A percentile compares a stretch with the other conserved stretches of the same genome.
These are phyloP conservation scores for Dianthus caryophyllus DNA, from an alignment of 148 eudicot species.

Conservation along the genomic window DNA sequence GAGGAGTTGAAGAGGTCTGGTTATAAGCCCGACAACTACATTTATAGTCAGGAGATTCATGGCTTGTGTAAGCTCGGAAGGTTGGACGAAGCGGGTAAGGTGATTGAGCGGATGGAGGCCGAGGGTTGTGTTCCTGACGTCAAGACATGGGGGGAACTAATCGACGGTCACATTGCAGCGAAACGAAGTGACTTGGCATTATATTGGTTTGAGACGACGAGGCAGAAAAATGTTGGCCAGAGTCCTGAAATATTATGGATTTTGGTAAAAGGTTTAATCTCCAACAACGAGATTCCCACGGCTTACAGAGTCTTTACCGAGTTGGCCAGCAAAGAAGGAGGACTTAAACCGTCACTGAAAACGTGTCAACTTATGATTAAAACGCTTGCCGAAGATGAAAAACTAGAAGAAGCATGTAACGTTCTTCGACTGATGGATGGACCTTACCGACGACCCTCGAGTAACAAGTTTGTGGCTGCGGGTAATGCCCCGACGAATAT, in stretches of 20 bases:
- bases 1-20: constrained; percentile 58
- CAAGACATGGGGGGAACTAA: constrained; percentile 78
- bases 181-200: constrained; percentile 55
- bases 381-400: constrained; percentile 45
- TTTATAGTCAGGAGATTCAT: constrained; percentile 65
- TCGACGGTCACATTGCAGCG: constrained; percentile 56
- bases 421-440: constrained; percentile 63
- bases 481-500: constrained; percentile 51
- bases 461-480: no score
- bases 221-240: constrained; percentile 30
- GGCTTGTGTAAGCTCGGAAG: constrained; percentile 61
- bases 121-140: constrained; percentile 65
- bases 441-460: no score
- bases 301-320: background rate
- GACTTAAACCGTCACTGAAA: constrained; percentile 61
- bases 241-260: background rate
- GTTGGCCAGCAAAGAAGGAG: background rate
- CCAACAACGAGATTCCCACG: background rate
- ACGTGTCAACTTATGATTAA: constrained; percentile 58
- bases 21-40: constrained; percentile 64
- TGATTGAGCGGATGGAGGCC: constrained; percentile 54
- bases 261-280: background rate
- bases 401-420: constrained; percentile 61
- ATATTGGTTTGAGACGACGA: constrained; percentile 52
- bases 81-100: constrained; percentile 53